phyloP scores from a whole-genome alignment of 2,329 filamentous ascomycete genomes.

The Ceratocystis alfenasii region DNA sequence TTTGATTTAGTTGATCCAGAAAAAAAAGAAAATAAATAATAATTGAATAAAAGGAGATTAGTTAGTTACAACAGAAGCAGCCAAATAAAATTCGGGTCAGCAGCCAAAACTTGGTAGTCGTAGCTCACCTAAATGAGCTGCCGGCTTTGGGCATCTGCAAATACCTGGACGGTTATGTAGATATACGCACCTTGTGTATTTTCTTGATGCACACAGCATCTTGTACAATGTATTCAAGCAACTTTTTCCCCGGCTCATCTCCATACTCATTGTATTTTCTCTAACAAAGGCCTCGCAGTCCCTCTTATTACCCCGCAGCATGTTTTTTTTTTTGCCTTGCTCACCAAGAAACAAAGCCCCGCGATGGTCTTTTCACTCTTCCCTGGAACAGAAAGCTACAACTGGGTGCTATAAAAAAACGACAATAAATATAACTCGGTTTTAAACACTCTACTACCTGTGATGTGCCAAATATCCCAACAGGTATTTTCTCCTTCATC shows the following conservation, averaged over 20 bases:
- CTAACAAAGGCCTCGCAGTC: no score
- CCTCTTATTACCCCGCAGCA: conserved; percentile 3
- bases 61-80: background rate
- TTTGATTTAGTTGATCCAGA: background rate
- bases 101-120: background rate
- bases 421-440: no score
- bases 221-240: background rate
- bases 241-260: background rate
- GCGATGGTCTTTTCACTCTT: background rate
- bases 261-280: background rate
- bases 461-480: no score
- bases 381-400: background rate
- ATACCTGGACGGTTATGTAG: background rate
- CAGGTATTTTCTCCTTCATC: background rate
- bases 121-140: background rate
- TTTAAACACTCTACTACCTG: no score
- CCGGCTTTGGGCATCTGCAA: background rate
- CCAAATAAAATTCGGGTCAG: background rate
- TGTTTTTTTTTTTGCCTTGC: background rate
- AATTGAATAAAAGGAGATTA: background rate
- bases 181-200: background rate
- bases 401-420: background rate
- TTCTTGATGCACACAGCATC: background rate
- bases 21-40: background rate
- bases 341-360: conserved; percentile 1